Base-by-base conservation (phyloP, 768 basidiomycete species). In the Glaciozyma antarctica region DNA sequence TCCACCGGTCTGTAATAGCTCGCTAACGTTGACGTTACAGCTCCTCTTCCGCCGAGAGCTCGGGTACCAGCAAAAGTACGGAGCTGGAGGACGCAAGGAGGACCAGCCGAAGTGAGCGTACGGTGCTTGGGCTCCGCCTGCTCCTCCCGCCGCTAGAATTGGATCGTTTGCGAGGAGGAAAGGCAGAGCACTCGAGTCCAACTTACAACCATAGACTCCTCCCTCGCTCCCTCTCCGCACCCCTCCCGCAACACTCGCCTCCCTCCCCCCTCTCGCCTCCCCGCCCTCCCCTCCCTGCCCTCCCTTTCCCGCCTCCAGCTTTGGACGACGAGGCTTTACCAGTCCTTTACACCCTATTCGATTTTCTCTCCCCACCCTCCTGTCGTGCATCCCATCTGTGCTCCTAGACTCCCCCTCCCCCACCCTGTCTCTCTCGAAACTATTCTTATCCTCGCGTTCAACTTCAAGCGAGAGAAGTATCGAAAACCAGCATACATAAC, bases 11-110 rank as follows among this genome's bases (percentile, higher is more conserved):
- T 17, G 32, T 32, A 9, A 52, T 2, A 41, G 38, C 38, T 13
- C 10, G 12, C 51, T 28, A 13, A 17, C 51, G 16, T 52, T 9
- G 1, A 9, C 26, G 13, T 8, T 30, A 13, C 61, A 68, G 67
- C 61, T 68, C 13, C 58, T 68, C 49, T 68, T 68, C 61, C 60
- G 67, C 32, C 56, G 67, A 22, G 67, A 68, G 38, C 62, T 62
- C 51, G 67, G 65, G 53, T 68, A 68, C 58, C 61, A 65, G 41
- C 16, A 45, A 1, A 68, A 68, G 53, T 65, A 68, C 47, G 67
- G 38, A 15, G 38, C 38, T 41, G 38, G 38, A 41, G 38, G 38
- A 7, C 38, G 61, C 51, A 65, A 68, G 60, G 58, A 53, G 38
- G 56, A 7, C 9, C 5, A 12, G 7, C 6, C 24, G 10, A 19